These are phyloP conservation scores for Colletotrichum aenigma DNA, from an alignment of 2,329 filamentous ascomycete genomes.

Conservation along the genomic window DNA sequence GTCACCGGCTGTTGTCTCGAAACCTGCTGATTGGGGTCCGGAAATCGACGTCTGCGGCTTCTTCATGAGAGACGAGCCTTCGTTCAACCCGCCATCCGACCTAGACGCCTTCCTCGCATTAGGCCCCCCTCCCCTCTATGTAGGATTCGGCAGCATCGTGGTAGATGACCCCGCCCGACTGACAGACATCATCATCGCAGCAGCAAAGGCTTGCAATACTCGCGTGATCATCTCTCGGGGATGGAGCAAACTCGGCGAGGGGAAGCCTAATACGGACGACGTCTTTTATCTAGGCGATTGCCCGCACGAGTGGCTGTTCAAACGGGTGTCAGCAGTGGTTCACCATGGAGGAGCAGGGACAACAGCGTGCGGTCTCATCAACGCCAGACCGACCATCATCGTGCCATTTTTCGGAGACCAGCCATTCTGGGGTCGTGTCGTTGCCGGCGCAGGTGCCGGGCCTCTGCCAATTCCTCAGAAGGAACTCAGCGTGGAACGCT, in stretches of 20 bases:
- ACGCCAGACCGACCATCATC: conserved; percentile 55
- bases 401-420: conserved; percentile 57
- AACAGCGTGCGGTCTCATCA: conserved; percentile 56
- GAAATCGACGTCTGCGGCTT: conserved; percentile 68
- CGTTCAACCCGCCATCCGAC: conserved; percentile 58
- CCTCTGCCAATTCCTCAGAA: conserved; percentile 40
- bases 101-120: conserved; percentile 47
- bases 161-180: conserved; percentile 45
- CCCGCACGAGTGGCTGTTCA: conserved; percentile 63
- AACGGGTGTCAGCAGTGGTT: conserved; percentile 57
- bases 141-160: conserved; percentile 55
- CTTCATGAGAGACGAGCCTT: conserved; percentile 64
- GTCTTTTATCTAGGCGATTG: conserved; percentile 58
- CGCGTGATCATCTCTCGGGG: conserved; percentile 54
- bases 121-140: conserved; percentile 45
- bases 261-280: background rate
- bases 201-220: conserved; percentile 42
- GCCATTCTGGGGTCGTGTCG: conserved; percentile 47
- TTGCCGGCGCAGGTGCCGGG: conserved; percentile 41
- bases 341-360: conserved; percentile 66
- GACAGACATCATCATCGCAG: conserved; percentile 42
- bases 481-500: conserved; percentile 32
- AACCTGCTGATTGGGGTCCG: conserved; percentile 67
- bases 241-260: conserved; percentile 25
- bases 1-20: conserved; percentile 70